Base-by-base conservation (phyloP, 2,329 filamentous ascomycete species). In the Didymella glomerata region DNA sequence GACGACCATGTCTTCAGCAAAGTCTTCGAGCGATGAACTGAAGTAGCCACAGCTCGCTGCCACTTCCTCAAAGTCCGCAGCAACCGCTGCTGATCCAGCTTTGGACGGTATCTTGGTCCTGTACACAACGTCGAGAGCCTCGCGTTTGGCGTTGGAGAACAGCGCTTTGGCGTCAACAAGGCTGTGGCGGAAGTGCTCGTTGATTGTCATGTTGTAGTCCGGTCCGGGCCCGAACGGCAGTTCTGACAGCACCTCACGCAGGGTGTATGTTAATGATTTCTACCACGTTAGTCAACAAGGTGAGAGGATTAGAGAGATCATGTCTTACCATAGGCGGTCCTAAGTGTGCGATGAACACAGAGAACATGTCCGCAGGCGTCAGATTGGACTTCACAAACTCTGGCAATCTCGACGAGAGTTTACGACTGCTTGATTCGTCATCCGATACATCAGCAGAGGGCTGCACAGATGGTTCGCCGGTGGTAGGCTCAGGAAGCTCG, bases 41-140 rank as follows among this genome's bases (percentile, higher is more conserved):
- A 98, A 99, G 77, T 98, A 93, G 0, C 95, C 94, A 71, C 95
- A 99, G 56, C 93, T 96, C n/a, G 95, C 94, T 40, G 94, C 93
- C 11, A 98, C 93, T 77, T 99, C 95, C 75, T 99, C 95, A 57
- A 97, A 93, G 75, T 98, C 95, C 2, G 94, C 95, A 72, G 96
- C 90, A 9, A 94, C 85, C 62, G 90, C 90, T 51, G 92, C 84
- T 0, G 90, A 88, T 41, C 87, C 85, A 3, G 87, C 82, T 57
- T 86, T 86, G 11, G 86, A 86, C 38, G 93, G 82, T 67, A 93
- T 88, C 60, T 93, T 92, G 50, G 86, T 90, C 63, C 86, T 88
- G 76, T 99, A 98, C 0, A 99, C 83, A 57, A 90, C 85, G 56
- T 88, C 84, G 7, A 99, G 81, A 0, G 95, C 93, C 48, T 90